Evolutionary conservation across 352 stramenopile species (phyloP).

Genomic region (Globisporangium acanthophoron): DNA sequence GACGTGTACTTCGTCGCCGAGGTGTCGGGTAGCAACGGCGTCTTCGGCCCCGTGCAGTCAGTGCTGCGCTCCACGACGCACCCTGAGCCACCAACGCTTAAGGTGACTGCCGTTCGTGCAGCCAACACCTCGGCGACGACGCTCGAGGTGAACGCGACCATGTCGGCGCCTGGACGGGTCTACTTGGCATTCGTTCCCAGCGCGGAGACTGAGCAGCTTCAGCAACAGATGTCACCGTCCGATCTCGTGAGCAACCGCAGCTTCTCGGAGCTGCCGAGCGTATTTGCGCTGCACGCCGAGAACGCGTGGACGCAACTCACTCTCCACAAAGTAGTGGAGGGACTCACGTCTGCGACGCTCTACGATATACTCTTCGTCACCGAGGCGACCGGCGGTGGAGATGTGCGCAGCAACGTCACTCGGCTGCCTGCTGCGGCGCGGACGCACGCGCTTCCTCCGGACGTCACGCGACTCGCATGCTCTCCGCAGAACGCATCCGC

Average conservation of each 20-base stretch:
- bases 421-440: conserved; percentile 20
- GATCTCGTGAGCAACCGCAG: conserved; percentile 27
- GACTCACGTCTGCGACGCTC: conserved; percentile 36
- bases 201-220: background rate
- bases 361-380: conserved; percentile 59
- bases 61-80: conserved; percentile 55
- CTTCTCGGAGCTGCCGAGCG: conserved; percentile 4
- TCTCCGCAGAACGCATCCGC: conserved; percentile 34
- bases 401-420: conserved; percentile 41
- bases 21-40: conserved; percentile 69
- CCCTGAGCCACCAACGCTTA: conserved; percentile 35
- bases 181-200: conserved; percentile 50
- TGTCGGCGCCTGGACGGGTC: conserved; percentile 33
- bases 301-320: conserved; percentile 18
- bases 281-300: conserved; percentile 27
- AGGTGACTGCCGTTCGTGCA: conserved; percentile 11
- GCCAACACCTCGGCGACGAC: conserved; percentile 32
- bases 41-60: conserved; percentile 66
- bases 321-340: conserved; percentile 20
- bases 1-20: conserved; percentile 82
- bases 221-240: conserved; percentile 11
- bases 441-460: conserved; percentile 51
- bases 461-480: conserved; percentile 18
- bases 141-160: conserved; percentile 24
- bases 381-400: conserved; percentile 42